Evolutionary conservation across 768 basidiomycete species (phyloP), one percentile per base, ranked within the genome.

Genomic region (Rhodosporidiobolus sp.): DNA sequence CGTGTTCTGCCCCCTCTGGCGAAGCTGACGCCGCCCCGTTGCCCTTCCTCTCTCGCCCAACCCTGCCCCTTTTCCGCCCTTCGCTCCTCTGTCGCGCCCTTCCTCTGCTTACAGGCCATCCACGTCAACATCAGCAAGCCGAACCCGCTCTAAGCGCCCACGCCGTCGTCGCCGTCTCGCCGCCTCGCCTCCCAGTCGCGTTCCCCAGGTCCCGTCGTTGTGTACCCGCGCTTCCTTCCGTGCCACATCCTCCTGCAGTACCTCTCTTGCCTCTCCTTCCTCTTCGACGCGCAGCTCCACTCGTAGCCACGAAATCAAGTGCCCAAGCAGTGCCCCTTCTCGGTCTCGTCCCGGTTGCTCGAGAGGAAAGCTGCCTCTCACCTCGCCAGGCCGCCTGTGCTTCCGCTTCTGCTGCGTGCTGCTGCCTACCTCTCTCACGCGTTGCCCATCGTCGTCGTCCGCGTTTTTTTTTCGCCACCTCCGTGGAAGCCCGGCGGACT

Each of bases 91-190:
- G 16, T 11, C 55, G 10, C 30, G 11, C 19, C 4, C 38, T 38
- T 43, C 57, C 7, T 26, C 3, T 9, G 8, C 48, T 19, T 24
- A 4, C 48, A 49, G 48, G 38, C 34, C 26, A 58, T 58, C 38
- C 57, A 35, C 38, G 54, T 55, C 54, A 55, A 55, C 54, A 30
- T 55, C 54, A 10, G 28, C 54, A 28, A 55, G 54, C 30, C 54
- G 7, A 3, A 4, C 7, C 54, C 54, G 30, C 54, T 55, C 8
- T 55, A 55, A 55, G 17, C 30, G 8, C 5, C 38, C 24, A 22
- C n/a, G 35, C 26, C 38, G 55, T 24, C 55, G 24, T 56, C 19
- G 30, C 57, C 26, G 24, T 55, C 12, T n/a, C 30, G n/a, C n/a
- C n/a, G n/a, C 54, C 30, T 19, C 32, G 38, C 14, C 7, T 14